Evolutionary conservation across 306 rosid species (phyloP), one percentile per base, ranked within the genome.

Genomic region (Gastrolobium villosum): DNA sequence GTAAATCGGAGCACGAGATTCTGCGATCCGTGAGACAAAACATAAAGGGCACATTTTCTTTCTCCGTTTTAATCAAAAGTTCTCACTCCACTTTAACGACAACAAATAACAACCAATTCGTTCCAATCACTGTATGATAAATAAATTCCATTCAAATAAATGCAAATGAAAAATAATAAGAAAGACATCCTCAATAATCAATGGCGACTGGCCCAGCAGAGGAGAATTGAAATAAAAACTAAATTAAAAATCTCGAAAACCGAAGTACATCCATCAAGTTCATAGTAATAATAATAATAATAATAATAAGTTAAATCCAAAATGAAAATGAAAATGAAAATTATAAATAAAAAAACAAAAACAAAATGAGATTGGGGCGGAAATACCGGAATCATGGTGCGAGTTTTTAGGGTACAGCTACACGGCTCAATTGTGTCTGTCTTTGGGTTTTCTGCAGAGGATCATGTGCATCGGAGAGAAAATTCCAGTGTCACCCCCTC

Each of bases 401-500:
- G 26, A 20, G 26, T 20, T 20, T 20, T 20, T 20, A 20, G 26
- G 26, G 26, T 20, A 20, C 26, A 20, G 0, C 26, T 20, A 20
- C 26, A 20, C 26, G n/a, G n/a, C 26, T 20, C 26, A 20, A 20
- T 20, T 20, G 26, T 20, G 26, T 20, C 26, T 20, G 26, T 20
- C 26, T 20, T 36, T 81, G 1, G 97, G 97, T 72, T 91, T 91
- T 78, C 91, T 80, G 89, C 92, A 88, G 49, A 91, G 92, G 15
- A 91, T 75, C 97, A 89, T 86, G 72, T 91, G 97, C 97, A 91
- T 91, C 72, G 94, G 97, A 35, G 84, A 66, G 88, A 91, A 91
- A 60, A 91, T 91, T 6, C 91, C 97, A 30, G 91, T 43, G 1
- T 89, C 97, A 9, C 90, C 97, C 5, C 97, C 92, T 73, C 77